Percentiles rank a stretch among this genome's conserved stretches.
phyloP scores from a whole-genome alignment of 352 stramenopile genomes.

The Globisporangium echinulatum region DNA sequence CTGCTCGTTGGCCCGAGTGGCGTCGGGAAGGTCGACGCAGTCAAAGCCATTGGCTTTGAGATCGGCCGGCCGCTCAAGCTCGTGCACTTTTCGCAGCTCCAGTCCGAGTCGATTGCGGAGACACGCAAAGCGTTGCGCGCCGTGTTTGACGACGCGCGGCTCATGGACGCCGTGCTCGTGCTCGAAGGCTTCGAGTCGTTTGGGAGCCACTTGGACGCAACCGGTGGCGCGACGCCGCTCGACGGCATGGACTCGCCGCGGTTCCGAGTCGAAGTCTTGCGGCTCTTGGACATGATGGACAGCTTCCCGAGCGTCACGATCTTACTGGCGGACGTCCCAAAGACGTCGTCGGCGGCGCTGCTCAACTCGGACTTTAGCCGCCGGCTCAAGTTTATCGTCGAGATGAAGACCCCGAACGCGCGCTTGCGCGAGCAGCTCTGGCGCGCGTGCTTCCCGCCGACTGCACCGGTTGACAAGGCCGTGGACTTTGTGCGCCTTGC shows the following conservation, averaged over 20 bases:
- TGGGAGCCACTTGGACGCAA: constrained; percentile 58
- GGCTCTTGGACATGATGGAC: constrained; percentile 73
- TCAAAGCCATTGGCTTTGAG: constrained; percentile 81
- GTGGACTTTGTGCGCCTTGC: constrained; percentile 68
- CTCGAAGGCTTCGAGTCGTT: constrained; percentile 87
- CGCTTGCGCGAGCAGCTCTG: constrained; percentile 69
- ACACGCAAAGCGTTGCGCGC: constrained; percentile 66
- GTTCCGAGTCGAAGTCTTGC: constrained; percentile 68
- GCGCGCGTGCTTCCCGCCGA: constrained; percentile 66
- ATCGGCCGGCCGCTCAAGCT: constrained; percentile 78
- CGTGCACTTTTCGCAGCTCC: constrained; percentile 70
- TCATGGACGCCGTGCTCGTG: constrained; percentile 84
- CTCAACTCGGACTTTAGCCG: constrained; percentile 63
- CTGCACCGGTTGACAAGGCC: constrained; percentile 48
- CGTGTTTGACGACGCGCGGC: constrained; percentile 80
- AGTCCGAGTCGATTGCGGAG: constrained; percentile 67
- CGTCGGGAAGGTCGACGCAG: constrained; percentile 70
- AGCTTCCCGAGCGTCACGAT: constrained; percentile 76
- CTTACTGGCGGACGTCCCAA: constrained; percentile 65
- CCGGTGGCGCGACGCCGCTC: constrained; percentile 25
- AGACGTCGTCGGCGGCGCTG: constrained; percentile 32
- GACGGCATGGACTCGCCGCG: constrained; percentile 66
- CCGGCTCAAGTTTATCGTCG: constrained; percentile 81
- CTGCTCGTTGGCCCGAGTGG: constrained; percentile 62
- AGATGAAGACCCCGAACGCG: constrained; percentile 75